These are phyloP conservation scores for Syncephalis plumigaleata DNA, from an alignment of 371 early-diverging fungal genomes.

Conservation along the genomic window DNA sequence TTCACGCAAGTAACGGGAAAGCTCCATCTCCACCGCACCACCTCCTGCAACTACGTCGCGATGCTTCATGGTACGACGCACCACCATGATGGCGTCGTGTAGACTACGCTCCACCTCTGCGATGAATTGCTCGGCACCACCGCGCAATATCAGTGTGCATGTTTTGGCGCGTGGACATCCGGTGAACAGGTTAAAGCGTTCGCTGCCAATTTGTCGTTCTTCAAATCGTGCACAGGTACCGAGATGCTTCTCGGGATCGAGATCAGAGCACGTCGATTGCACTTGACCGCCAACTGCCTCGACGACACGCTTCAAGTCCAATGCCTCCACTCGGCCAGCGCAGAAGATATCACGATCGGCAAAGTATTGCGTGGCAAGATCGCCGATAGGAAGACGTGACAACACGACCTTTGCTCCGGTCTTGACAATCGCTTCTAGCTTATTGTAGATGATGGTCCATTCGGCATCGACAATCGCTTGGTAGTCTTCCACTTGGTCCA, in stretches of 20 bases:
- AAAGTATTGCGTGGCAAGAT: constrained; percentile 99
- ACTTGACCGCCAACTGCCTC: constrained; percentile 92
- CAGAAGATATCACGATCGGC: constrained; percentile 99
- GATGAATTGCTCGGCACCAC: constrained; percentile 99
- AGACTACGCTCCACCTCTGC: constrained; percentile 98
- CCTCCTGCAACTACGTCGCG: constrained; percentile 96
- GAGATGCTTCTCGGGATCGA: constrained; percentile 58
- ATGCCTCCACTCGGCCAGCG: constrained; percentile 95
- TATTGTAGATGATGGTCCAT: constrained; percentile 98
- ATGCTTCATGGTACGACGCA: constrained; percentile 89
- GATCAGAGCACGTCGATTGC: constrained; percentile 82
- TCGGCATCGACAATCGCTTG: constrained; percentile 99
- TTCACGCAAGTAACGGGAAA: constrained; percentile 88
- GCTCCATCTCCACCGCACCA: constrained; percentile 97
- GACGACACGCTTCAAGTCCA: constrained; percentile 87
- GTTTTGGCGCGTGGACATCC: constrained; percentile 85
- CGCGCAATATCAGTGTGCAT: constrained; percentile 94
- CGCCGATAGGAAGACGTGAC: constrained; percentile 97
- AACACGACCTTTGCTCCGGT: constrained; percentile 99
- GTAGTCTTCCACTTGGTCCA: constrained; percentile 93
- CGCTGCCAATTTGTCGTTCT: constrained; percentile 96
- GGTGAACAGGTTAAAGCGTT: constrained; percentile 95
- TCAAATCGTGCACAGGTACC: constrained; percentile 90
- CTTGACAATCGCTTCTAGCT: constrained; percentile 91
- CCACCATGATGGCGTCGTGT: constrained; percentile 99